These are phyloP conservation scores for Pythium oligandrum DNA, from an alignment of 352 stramenopile genomes.

Conservation along the genomic window DNA sequence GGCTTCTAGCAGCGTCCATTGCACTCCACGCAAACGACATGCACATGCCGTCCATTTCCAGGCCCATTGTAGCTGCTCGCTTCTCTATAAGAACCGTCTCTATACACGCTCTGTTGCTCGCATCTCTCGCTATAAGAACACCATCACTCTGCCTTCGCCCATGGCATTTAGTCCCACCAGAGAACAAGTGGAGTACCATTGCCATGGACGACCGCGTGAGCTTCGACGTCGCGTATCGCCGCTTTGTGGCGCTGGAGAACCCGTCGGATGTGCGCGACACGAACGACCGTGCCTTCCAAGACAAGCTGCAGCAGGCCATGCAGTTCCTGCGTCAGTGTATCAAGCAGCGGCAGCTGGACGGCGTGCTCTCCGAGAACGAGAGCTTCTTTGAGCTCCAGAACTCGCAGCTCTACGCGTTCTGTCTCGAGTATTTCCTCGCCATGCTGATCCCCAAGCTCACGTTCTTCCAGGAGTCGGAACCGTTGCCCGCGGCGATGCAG, in stretches of 20 bases:
- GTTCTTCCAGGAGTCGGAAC: slow-evolving; percentile 45
- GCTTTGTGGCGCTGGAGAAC: slow-evolving; percentile 40
- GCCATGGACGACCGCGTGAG: slow-evolving; percentile 26
- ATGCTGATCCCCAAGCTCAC: slow-evolving; percentile 73
- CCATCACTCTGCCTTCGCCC: too few species aligned
- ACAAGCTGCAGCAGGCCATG: slow-evolving; percentile 31
- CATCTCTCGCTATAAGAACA: too few species aligned
- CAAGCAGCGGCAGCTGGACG: slow-evolving; percentile 54
- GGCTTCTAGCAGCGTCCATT: too few species aligned
- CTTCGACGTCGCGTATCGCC: slow-evolving; percentile 33
- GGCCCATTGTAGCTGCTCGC: too few species aligned
- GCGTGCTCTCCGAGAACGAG: slow-evolving; percentile 68
- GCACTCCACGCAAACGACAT: too few species aligned
- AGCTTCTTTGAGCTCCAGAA: slow-evolving; percentile 78
- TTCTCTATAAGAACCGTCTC: too few species aligned
- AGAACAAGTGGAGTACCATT: too few species aligned
- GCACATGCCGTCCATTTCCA: too few species aligned
- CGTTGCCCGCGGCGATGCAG: not conserved
- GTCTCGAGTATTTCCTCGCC: slow-evolving; percentile 76
- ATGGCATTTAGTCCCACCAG: too few species aligned
- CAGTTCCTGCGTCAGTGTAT: slow-evolving; percentile 34
- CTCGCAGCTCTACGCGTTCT: slow-evolving; percentile 76
- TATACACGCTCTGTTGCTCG: too few species aligned
- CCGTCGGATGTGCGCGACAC: slow-evolving; percentile 31
- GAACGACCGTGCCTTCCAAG: slow-evolving; percentile 40